Evolutionary conservation across 192 early-diverging fungal genomes (phyloP).

Genomic region (Linnemannia exigua): DNA sequence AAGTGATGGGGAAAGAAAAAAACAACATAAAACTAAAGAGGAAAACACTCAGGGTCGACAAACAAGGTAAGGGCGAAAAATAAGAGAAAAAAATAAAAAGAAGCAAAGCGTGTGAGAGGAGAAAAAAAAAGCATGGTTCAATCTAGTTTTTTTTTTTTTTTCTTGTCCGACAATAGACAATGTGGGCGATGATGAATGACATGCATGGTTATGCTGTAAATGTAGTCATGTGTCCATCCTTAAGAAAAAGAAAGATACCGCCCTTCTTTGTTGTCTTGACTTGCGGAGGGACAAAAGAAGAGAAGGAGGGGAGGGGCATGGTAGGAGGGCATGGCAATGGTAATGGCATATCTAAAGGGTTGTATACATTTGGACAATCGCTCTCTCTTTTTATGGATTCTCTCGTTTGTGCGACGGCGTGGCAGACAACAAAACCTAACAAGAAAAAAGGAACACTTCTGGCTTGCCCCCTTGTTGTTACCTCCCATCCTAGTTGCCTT

Average conservation of each 20-base stretch:
- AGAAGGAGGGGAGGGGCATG: background rate
- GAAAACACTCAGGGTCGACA: background rate
- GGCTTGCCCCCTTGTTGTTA: background rate
- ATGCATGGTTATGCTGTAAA: too few species aligned
- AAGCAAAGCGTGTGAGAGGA: too few species aligned
- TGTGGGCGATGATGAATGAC: background rate
- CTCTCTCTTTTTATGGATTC: background rate
- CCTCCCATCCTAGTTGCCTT: background rate
- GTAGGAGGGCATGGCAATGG: background rate
- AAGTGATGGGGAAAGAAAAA: background rate
- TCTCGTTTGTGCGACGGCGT: conserved; percentile 45
- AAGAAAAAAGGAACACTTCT: conserved; percentile 7
- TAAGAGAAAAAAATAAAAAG: background rate
- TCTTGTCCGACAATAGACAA: background rate
- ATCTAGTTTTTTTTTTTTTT: conserved; percentile 2
- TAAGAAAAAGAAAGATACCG: background rate
- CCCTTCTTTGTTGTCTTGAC: background rate
- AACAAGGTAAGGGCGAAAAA: background rate
- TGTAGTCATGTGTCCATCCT: background rate
- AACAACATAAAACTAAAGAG: background rate
- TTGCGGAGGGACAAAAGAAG: background rate
- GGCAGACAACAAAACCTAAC: conserved; percentile 23
- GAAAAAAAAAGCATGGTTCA: background rate
- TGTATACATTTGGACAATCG: too few species aligned
- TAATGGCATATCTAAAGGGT: too few species aligned